A percentile compares a stretch with the other conserved stretches of the same genome.
phyloP scores from a whole-genome alignment of 2,329 filamentous ascomycete genomes.

The Pseudocercospora vitis region DNA sequence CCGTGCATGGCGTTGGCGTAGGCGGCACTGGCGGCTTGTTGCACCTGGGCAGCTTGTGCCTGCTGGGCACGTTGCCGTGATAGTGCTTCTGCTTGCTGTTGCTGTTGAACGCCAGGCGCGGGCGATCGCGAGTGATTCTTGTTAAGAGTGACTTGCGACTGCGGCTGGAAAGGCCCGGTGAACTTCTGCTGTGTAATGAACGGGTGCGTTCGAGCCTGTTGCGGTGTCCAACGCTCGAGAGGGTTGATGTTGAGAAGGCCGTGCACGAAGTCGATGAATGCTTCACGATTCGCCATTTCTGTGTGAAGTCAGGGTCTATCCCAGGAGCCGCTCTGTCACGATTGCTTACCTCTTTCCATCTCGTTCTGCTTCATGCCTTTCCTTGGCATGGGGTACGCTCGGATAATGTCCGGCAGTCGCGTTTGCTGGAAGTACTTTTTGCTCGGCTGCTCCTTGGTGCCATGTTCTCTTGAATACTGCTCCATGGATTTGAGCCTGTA shows the following conservation, averaged over 20 bases:
- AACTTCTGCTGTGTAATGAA: conserved; percentile 99
- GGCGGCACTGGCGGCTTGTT: conserved; percentile 45
- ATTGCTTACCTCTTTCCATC: conserved; percentile 80
- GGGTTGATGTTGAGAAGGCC: conserved; percentile 93
- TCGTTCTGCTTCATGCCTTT: conserved; percentile 99
- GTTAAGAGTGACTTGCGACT: conserved; percentile 96
- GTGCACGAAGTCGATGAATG: conserved; percentile 97
- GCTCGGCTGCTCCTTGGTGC: conserved; percentile 96
- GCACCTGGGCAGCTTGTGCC: conserved; percentile 46
- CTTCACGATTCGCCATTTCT: conserved; percentile 98
- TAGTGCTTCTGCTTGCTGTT: conserved; percentile 89
- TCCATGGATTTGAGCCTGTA: conserved; percentile 97
- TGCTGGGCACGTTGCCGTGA: conserved; percentile 82
- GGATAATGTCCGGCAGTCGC: conserved; percentile 93
- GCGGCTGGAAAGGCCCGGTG: conserved; percentile 90
- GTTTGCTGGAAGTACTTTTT: conserved; percentile 99
- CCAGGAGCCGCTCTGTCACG: background rate
- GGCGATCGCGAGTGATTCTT: conserved; percentile 85
- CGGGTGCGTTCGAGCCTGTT: conserved; percentile 94
- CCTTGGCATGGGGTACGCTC: conserved; percentile 94
- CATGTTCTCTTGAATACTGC: conserved; percentile 92
- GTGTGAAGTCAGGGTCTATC: conserved; percentile 26
- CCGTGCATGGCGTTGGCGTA: conserved; percentile 34
- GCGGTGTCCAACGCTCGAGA: conserved; percentile 93
- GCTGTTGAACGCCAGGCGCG: conserved; percentile 89